phyloP scores from a whole-genome alignment of 2,329 filamentous ascomycete genomes.

The Monosporascus sp. region DNA sequence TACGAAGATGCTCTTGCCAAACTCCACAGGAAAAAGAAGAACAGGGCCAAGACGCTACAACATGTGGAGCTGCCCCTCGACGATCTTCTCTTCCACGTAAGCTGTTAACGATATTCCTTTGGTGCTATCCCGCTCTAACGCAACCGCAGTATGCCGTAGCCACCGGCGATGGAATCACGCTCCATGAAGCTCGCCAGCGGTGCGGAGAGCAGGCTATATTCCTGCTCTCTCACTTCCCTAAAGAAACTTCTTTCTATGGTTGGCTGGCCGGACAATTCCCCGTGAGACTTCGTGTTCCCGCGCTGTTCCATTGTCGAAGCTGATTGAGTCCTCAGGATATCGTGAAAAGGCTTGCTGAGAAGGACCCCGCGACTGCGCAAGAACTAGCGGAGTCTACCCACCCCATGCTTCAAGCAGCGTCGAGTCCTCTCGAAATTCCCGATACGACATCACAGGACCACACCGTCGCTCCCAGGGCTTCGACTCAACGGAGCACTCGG shows the following conservation, averaged over 20 bases:
- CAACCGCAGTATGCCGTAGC: conserved; percentile 41
- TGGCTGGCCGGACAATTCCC: conserved; percentile 39
- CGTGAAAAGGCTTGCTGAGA: conserved; percentile 11
- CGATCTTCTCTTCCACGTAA: conserved; percentile 31
- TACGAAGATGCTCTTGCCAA: conserved; percentile 39
- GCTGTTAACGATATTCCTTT: neutral
- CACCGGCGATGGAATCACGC: conserved; percentile 47
- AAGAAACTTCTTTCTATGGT: conserved; percentile 43
- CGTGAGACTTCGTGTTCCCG: conserved; percentile 27
- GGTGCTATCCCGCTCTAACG: neutral
- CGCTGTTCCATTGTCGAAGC: neutral
- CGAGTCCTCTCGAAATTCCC: conserved; percentile 14
- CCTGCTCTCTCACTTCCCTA: conserved; percentile 46
- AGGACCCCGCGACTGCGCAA: conserved; percentile 7
- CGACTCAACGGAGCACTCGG: conserved; percentile 9
- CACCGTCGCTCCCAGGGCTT: conserved; percentile 5
- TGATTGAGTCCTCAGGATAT: conserved; percentile 9
- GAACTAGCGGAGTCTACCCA: neutral
- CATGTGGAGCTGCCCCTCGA: conserved; percentile 25
- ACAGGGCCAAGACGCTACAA: conserved; percentile 21
- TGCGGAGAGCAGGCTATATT: conserved; percentile 46
- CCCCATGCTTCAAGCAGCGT: conserved; percentile 15
- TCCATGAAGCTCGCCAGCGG: conserved; percentile 42
- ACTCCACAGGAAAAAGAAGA: conserved; percentile 26
- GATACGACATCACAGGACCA: conserved; percentile 13